Evolutionary conservation across 495 filamentous ascomycete species (phyloP), one percentile per base, ranked within the genome.

Genomic region (Aspergillus taichungensis): DNA sequence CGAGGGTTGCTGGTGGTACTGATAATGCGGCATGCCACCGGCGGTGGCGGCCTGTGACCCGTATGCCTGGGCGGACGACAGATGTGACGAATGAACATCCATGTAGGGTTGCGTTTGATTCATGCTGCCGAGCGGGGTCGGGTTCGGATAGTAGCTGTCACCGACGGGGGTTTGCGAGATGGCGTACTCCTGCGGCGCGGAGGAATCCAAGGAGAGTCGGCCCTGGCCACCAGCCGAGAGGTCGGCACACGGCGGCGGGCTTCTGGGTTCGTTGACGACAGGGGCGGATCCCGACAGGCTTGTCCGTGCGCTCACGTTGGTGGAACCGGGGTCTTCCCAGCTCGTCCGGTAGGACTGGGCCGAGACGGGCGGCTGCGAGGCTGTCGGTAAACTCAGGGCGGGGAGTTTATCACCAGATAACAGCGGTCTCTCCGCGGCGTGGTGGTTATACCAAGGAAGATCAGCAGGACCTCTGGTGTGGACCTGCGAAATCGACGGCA

Each of bases 401-500:
- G 88, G 85, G 54, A 86, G 73, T 71, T 84, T 87, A 61, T 94
- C 84, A 72, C 75, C 84, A 54, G 77, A 75, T 55, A 78, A 75
- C 70, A 80, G 64, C 52, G 83, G 75, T 57, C 84, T 75, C 68
- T 83, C 77, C 33, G 75, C 68, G 58, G 78, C 80, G 68, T 85
- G 78, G 64, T 74, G 73, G 71, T 83, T 83, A 71, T 85, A 87
- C 71, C 80, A 88, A 64, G 81, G 69, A 45, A 79, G 76, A 70
- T 94, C 86, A 66, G 77, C 76, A 71, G 80, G 77, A 75, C 84
- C 88, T 83, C 89, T 85, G 80, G 83, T 80, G 67, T 88, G 85
- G 77, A 87, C 79, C 76, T 88, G 85, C 63, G 87, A 84, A 59
- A 91, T 84, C 75, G 87, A 85, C 67, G 90, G 87, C 71, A 92